Evolutionary conservation across 2,329 filamentous ascomycete genomes (phyloP).

Genomic region (Coleophoma cylindrospora): DNA sequence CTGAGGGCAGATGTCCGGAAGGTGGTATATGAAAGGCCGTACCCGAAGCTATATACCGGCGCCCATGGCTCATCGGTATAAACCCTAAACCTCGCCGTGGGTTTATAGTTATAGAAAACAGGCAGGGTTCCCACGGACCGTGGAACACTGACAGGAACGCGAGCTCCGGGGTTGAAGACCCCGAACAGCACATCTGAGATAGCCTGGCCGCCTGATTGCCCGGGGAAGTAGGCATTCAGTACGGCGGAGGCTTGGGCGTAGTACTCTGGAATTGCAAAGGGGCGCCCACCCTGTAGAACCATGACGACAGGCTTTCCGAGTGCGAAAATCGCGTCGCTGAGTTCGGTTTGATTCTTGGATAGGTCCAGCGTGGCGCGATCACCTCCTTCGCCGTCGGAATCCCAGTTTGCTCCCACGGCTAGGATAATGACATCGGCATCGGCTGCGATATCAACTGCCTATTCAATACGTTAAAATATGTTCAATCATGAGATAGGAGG

Average conservation of each 20-base stretch:
- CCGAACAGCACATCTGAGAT: slow-evolving; percentile 29
- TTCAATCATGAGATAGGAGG: neutral
- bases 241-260: slow-evolving; percentile 34
- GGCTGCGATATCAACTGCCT: slow-evolving; percentile 28
- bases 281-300: slow-evolving; percentile 35
- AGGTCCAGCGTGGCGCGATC: slow-evolving; percentile 34
- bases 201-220: slow-evolving; percentile 10
- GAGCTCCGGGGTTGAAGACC: slow-evolving; percentile 25
- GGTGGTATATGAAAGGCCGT: slow-evolving; percentile 29
- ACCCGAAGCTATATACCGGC: slow-evolving; percentile 26
- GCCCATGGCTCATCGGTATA: slow-evolving; percentile 27
- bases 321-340: slow-evolving; percentile 31
- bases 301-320: slow-evolving; percentile 35
- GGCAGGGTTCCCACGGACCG: slow-evolving; percentile 30
- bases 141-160: slow-evolving; percentile 30
- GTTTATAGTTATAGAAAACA: slow-evolving; percentile 30
- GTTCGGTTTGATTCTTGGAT: slow-evolving; percentile 29
- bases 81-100: slow-evolving; percentile 18
- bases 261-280: slow-evolving; percentile 32
- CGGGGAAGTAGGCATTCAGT: slow-evolving; percentile 27
- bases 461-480: neutral
- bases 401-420: slow-evolving; percentile 37
- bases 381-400: slow-evolving; percentile 37
- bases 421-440: slow-evolving; percentile 34
- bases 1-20: slow-evolving; percentile 26